These are phyloP conservation scores for Nicotiana knightiana DNA, from an alignment of 257 asterid genomes.

Conservation along the genomic window DNA sequence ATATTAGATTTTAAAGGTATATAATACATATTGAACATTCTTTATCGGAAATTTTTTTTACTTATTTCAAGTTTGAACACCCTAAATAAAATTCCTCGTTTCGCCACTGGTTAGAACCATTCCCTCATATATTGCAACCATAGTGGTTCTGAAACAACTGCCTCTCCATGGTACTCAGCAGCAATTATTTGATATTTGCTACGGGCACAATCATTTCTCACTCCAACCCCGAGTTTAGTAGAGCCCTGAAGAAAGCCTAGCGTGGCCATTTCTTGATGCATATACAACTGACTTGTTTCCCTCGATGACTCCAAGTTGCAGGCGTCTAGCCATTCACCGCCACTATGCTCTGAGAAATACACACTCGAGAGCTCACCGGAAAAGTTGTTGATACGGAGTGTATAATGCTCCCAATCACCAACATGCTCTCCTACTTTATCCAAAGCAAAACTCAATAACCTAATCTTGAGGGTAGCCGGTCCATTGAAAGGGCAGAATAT, in stretches of 20 bases:
- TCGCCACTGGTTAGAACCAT: conserved; percentile 27
- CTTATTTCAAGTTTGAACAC: no score
- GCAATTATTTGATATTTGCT: conserved; percentile 61
- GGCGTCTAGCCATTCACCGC: conserved; percentile 71
- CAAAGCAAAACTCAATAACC: conserved; percentile 31
- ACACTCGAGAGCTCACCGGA: conserved; percentile 62
- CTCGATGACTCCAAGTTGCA: conserved; percentile 54
- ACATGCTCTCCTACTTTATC: conserved; percentile 62
- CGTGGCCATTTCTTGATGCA: conserved; percentile 73
- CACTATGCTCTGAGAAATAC: conserved; percentile 83
- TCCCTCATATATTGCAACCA: conserved; percentile 96
- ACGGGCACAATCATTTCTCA: conserved; percentile 58
- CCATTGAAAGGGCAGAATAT: conserved; percentile 92
- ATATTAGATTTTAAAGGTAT: no score
- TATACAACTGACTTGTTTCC: conserved; percentile 68
- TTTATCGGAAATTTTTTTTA: no score
- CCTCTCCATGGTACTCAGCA: conserved; percentile 65
- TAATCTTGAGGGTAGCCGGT: conserved; percentile 59
- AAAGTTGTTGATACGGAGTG: conserved; percentile 81
- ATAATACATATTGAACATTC: no score
- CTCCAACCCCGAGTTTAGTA: conserved; percentile 52
- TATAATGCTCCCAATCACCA: conserved; percentile 94
- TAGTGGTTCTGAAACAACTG: conserved; percentile 46
- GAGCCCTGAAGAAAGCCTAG: conserved; percentile 83
- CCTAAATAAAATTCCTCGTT: no score